Conservation (phyloP, 345 rosid species). For the Camelina sativa region DNA sequence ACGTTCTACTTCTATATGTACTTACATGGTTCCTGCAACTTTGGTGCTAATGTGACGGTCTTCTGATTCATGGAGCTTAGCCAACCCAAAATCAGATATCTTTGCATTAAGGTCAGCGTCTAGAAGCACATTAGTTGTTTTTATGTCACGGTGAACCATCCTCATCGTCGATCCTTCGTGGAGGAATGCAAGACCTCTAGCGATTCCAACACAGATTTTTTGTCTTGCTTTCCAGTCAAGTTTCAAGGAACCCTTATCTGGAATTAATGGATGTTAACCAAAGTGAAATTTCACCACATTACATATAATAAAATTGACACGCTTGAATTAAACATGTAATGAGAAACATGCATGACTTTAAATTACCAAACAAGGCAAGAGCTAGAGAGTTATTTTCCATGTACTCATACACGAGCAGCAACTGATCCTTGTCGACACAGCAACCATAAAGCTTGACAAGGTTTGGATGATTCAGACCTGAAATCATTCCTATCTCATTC, state of each 20-base stretch:
- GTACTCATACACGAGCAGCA: conserved; percentile 21
- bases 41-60: conserved; percentile 61
- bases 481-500: no score
- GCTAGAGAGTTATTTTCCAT: conserved; percentile 55
- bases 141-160: conserved; percentile 72
- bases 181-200: conserved; percentile 64
- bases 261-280: background rate
- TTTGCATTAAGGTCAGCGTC: conserved; percentile 57
- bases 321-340: no score
- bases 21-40: conserved; percentile 70
- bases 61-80: conserved; percentile 58
- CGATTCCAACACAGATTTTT: conserved; percentile 61
- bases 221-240: conserved; percentile 58
- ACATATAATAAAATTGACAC: no score
- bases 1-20: background rate
- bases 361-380: conserved; percentile 33
- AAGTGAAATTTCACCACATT: background rate
- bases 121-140: conserved; percentile 60
- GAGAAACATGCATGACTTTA: background rate
- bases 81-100: conserved; percentile 73
- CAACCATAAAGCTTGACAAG: no score
- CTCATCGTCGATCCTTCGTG: conserved; percentile 60
- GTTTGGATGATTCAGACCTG: no score
- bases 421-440: no score
- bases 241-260: conserved; percentile 25